A percentile compares a stretch with the other conserved stretches of the same genome.
These are phyloP conservation scores for Curvularia spicifera DNA, from an alignment of 2,329 filamentous ascomycete species.

Conservation along the genomic window DNA sequence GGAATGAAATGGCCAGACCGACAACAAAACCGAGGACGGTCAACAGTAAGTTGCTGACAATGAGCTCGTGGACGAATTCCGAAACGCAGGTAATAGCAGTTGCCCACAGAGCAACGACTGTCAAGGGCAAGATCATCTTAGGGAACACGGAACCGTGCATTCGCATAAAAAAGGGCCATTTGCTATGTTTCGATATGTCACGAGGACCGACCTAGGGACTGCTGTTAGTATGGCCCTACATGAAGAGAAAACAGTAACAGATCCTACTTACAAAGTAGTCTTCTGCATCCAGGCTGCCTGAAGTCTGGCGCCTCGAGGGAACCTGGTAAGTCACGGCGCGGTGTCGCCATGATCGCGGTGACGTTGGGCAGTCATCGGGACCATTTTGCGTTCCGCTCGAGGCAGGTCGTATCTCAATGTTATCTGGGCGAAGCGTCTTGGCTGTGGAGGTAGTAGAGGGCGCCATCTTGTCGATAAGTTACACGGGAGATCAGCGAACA, in stretches of 20 bases:
- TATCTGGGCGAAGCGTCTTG: conserved; percentile 39
- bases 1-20: conserved; percentile 77
- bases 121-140: conserved; percentile 73
- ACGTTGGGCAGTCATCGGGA: conserved; percentile 30
- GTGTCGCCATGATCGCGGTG: conserved; percentile 44
- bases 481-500: conserved; percentile 12
- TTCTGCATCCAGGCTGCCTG: conserved; percentile 54
- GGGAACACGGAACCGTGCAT: conserved; percentile 78
- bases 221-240: conserved; percentile 15
- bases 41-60: conserved; percentile 71
- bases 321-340: conserved; percentile 37
- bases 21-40: conserved; percentile 84
- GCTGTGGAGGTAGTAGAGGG: conserved; percentile 36
- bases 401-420: conserved; percentile 41
- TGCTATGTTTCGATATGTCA: conserved; percentile 74
- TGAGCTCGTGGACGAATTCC: conserved; percentile 55
- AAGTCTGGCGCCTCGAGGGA: conserved; percentile 38
- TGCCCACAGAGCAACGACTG: conserved; percentile 69
- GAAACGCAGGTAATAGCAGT: conserved; percentile 64
- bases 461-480: conserved; percentile 30
- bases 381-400: conserved; percentile 21
- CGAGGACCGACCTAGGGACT: conserved; percentile 62
- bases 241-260: conserved; percentile 2
- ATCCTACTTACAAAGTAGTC: conserved; percentile 64
- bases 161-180: conserved; percentile 76